phyloP scores from a whole-genome alignment of 371 early-diverging fungal genomes.

The Mortierella polycephala region DNA sequence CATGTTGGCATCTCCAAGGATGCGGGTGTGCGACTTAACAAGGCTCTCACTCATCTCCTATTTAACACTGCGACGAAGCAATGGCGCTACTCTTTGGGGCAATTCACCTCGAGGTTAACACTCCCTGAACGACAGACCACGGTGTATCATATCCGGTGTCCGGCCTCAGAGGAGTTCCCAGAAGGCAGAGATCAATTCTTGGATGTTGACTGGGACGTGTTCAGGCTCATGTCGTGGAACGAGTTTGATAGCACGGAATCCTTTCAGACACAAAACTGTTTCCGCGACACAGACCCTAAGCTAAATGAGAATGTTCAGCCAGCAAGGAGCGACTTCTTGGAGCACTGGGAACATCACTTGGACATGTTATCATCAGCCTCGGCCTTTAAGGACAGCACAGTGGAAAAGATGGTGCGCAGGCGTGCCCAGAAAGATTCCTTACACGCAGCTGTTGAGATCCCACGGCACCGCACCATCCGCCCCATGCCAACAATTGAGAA shows the following conservation, averaged over 20 bases:
- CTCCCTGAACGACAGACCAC: conserved; percentile 19
- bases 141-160: conserved; percentile 27
- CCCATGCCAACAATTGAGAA: conserved; percentile 2
- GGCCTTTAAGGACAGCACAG: no score
- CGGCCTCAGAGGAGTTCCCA: conserved; percentile 1
- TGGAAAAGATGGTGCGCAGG: neutral
- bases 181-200: conserved; percentile 5
- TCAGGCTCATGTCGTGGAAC: conserved; percentile 25
- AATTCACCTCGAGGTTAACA: conserved; percentile 19
- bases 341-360: neutral
- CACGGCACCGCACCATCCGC: conserved; percentile 9
- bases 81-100: conserved; percentile 11
- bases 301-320: neutral
- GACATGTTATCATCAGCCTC: no score
- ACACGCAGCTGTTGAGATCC: conserved; percentile 24
- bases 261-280: conserved; percentile 25
- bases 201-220: conserved; percentile 23
- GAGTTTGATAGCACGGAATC: conserved; percentile 23
- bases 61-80: conserved; percentile 1
- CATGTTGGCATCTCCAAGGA: conserved; percentile 38
- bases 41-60: conserved; percentile 8
- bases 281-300: conserved; percentile 21
- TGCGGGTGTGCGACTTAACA: conserved; percentile 47
- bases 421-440: neutral
- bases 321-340: neutral